Conservation (phyloP, 192 early-diverging fungal species). For the Rhizophagus sp. region DNA sequence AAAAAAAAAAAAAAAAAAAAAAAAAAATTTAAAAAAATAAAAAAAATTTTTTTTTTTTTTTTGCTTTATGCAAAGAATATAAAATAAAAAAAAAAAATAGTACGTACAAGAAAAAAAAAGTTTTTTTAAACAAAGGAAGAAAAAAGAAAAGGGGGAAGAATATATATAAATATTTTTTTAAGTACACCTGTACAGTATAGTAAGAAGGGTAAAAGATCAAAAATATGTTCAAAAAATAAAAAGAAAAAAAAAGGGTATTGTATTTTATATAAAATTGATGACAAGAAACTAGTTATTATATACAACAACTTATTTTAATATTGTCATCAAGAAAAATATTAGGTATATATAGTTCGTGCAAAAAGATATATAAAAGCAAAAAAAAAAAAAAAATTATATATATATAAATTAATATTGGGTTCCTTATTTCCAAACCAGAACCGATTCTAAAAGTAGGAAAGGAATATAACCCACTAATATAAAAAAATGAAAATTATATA, state of each 20-base stretch:
- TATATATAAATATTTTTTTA: constrained; percentile 3
- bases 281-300: background rate
- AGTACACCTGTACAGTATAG: constrained; percentile 14
- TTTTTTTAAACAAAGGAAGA: background rate
- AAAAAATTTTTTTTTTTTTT: too few relatives aligned
- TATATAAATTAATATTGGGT: background rate
- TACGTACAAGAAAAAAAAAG: too few relatives aligned
- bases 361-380: background rate
- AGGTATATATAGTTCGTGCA: background rate
- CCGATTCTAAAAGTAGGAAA: background rate
- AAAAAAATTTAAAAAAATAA: too few relatives aligned
- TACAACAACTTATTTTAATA: background rate
- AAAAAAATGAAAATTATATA: background rate
- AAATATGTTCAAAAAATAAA: constrained; percentile 18
- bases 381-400: background rate
- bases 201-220: constrained; percentile 11
- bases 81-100: background rate
- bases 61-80: too few relatives aligned
- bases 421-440: background rate
- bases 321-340: constrained; percentile 12
- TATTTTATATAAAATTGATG: constrained; percentile 9
- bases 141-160: background rate
- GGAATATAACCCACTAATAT: constrained; percentile 5
- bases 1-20: too few relatives aligned
- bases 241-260: background rate